A percentile compares a stretch with the other conserved stretches of the same genome.
phyloP scores from a whole-genome alignment of 1,139 yeast species.

The Geotrichum australiense region DNA sequence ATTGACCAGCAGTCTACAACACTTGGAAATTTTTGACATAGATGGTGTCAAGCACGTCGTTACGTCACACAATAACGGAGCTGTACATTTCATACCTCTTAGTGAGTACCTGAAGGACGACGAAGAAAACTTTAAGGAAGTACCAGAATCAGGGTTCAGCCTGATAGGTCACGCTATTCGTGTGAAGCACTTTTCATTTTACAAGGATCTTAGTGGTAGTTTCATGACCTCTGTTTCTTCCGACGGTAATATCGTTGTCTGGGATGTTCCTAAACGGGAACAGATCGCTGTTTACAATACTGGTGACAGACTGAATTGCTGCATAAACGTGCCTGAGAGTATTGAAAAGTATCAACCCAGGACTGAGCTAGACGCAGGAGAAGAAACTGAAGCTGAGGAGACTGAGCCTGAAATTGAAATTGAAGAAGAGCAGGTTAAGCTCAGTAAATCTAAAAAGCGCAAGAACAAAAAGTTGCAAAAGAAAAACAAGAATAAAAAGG shows the following conservation, averaged over 20 bases:
- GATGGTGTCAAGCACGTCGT: conserved; percentile 47
- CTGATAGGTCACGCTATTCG: conserved; percentile 79
- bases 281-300: conserved; percentile 87
- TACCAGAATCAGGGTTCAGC: conserved; percentile 36
- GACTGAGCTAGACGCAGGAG: conserved; percentile 37
- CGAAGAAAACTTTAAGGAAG: conserved; percentile 31
- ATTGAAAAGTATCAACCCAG: conserved; percentile 68
- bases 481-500: conserved; percentile 11
- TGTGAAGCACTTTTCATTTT: conserved; percentile 65
- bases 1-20: conserved; percentile 60
- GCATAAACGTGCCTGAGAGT: conserved; percentile 66
- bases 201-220: conserved; percentile 32
- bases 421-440: conserved; percentile 35
- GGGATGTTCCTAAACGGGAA: conserved; percentile 67
- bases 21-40: conserved; percentile 45
- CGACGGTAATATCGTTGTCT: conserved; percentile 86
- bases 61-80: conserved; percentile 67
- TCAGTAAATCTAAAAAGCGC: conserved; percentile 31
- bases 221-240: conserved; percentile 79
- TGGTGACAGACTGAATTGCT: conserved; percentile 90
- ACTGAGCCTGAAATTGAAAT: conserved; percentile 37
- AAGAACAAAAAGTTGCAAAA: conserved; percentile 39
- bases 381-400: conserved; percentile 49
- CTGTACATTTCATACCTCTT: conserved; percentile 51
- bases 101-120: conserved; percentile 25